Evolutionary conservation across 306 rosid species (phyloP).

Genomic region (Ormosia semicastrata): DNA sequence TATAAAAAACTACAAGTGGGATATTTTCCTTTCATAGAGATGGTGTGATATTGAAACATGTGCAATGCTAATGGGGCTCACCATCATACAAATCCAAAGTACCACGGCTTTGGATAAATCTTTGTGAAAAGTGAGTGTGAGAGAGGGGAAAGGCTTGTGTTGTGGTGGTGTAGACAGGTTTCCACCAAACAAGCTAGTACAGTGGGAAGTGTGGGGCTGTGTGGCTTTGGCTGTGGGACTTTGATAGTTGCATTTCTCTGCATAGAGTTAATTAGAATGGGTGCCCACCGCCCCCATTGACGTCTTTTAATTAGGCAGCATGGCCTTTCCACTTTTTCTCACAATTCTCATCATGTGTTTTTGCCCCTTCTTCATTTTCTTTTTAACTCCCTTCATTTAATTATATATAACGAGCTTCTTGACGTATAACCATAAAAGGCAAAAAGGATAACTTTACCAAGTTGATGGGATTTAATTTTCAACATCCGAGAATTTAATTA

Average conservation of each 20-base stretch:
- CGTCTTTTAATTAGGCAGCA: neutral
- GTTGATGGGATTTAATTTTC: neutral
- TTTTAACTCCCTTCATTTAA: neutral
- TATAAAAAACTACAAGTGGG: neutral
- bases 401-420: neutral
- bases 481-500: neutral
- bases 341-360: neutral
- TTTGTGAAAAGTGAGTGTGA: constrained; percentile 24
- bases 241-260: constrained; percentile 47
- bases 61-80: constrained; percentile 17
- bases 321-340: neutral
- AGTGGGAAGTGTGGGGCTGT: constrained; percentile 20
- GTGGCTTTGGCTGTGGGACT: constrained; percentile 18
- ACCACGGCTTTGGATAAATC: constrained; percentile 27
- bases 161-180: constrained; percentile 29
- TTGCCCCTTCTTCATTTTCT: neutral
- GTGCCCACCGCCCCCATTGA: constrained; percentile 40
- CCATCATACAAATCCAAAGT: constrained; percentile 10
- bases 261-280: constrained; percentile 25
- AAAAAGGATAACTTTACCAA: neutral
- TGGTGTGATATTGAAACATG: neutral
- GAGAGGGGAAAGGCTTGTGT: neutral
- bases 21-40: neutral
- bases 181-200: constrained; percentile 54
- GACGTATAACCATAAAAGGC: neutral